Conservation (phyloP, 2,329 filamentous ascomycete species). For the Sclerotinia trifoliorum region DNA sequence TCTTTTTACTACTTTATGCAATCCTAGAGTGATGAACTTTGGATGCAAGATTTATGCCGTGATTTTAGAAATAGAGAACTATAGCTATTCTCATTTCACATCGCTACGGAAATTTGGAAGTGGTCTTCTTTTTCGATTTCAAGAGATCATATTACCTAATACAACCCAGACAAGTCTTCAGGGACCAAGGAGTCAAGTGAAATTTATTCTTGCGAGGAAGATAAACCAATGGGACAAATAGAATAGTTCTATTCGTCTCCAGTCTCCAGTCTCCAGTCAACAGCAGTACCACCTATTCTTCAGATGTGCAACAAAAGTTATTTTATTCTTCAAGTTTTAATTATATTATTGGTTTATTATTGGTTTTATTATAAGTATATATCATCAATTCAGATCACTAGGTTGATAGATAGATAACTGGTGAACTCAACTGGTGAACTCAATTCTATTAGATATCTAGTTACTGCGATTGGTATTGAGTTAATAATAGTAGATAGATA, state of each 20-base stretch:
- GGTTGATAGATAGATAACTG: neutral
- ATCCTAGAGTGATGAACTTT: neutral
- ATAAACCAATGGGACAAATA: neutral
- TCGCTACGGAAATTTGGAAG: too few relatives aligned
- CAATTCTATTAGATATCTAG: too few relatives aligned
- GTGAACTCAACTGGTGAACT: too few relatives aligned
- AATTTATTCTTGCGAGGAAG: neutral
- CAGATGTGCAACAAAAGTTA: neutral
- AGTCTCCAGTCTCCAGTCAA: neutral
- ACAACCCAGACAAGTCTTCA: neutral
- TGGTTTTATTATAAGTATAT: too few relatives aligned
- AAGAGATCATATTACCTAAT: neutral
- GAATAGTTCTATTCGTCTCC: neutral
- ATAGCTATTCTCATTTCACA: neutral
- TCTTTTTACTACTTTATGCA: neutral
- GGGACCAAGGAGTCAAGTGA: neutral
- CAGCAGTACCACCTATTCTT: neutral
- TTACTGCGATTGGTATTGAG: neutral
- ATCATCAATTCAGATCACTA: too few relatives aligned
- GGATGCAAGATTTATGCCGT: neutral
- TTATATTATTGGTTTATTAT: too few relatives aligned
- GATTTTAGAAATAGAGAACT: neutral
- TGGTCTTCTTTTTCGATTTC: neutral
- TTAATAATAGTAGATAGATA: too few relatives aligned
- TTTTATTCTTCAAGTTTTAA: neutral